Evolutionary conservation across 371 early-diverging fungal genomes (phyloP).

Genomic region (Mortierella sp.): DNA sequence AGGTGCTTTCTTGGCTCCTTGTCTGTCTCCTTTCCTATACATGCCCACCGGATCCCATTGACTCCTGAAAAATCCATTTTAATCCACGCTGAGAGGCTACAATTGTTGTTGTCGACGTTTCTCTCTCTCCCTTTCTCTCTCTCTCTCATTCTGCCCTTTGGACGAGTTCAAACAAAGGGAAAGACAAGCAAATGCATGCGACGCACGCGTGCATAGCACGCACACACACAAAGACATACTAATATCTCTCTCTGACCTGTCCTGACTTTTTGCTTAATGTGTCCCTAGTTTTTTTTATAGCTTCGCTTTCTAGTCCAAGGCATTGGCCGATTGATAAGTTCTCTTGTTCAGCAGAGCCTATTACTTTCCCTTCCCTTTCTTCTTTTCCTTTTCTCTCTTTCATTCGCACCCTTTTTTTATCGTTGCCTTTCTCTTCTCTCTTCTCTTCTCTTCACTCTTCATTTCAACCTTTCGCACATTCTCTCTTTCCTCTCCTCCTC

Average conservation of each 20-base stretch:
- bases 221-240: background rate
- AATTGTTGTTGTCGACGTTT: constrained; percentile 1
- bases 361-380: background rate
- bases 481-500: background rate
- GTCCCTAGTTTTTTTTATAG: constrained; percentile 22
- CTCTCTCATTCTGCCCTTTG: too few species aligned
- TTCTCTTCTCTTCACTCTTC: background rate
- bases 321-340: background rate
- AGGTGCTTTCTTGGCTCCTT: constrained; percentile 16
- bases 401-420: constrained; percentile 3
- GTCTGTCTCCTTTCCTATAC: constrained; percentile 33
- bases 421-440: background rate
- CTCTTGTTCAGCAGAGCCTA: background rate
- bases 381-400: background rate
- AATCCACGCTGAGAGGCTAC: constrained; percentile 25
- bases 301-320: background rate
- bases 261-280: constrained; percentile 12
- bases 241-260: constrained; percentile 12
- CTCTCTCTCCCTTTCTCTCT: background rate
- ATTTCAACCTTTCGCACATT: background rate
- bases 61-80: constrained; percentile 50
- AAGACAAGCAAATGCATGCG: background rate
- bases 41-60: constrained; percentile 20
- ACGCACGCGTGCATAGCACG: constrained; percentile 6
- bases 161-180: background rate